phyloP scores from a whole-genome alignment of 1,139 yeast genomes.

The Scheffersomyces lignicola region DNA sequence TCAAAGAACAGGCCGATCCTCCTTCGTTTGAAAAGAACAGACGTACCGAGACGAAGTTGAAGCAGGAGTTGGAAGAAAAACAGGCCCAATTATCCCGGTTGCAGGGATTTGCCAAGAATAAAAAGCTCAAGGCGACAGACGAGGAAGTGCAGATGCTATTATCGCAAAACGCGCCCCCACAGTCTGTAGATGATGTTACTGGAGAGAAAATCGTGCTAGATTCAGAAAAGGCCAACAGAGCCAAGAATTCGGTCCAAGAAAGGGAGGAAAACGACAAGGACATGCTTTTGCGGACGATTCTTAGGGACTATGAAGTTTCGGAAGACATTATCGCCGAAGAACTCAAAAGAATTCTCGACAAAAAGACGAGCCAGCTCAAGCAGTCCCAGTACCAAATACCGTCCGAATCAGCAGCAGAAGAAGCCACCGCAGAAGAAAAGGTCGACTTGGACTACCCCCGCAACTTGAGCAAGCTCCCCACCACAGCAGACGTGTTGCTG shows the following conservation, averaged over 20 bases:
- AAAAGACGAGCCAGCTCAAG: conserved; percentile 14
- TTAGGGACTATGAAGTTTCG: conserved; percentile 26
- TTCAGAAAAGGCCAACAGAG: conserved; percentile 7
- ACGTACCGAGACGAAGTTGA: conserved; percentile 24
- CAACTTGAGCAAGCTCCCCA: conserved; percentile 56
- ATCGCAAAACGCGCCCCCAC: background rate
- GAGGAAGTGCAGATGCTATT: background rate
- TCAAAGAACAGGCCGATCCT: conserved; percentile 61
- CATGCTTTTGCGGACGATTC: conserved; percentile 19
- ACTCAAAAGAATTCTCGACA: conserved; percentile 14
- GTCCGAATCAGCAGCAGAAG: conserved; percentile 10
- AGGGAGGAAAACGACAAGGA: conserved; percentile 15
- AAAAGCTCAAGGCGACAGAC: background rate
- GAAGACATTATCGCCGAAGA: conserved; percentile 13
- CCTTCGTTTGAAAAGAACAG: conserved; percentile 73
- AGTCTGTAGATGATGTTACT: no score
- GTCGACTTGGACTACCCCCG: conserved; percentile 47
- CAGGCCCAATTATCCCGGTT: conserved; percentile 11
- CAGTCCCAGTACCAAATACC: conserved; percentile 15
- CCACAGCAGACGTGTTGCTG: conserved; percentile 51
- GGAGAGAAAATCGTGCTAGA: conserved; percentile 6
- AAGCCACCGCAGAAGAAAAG: conserved; percentile 9
- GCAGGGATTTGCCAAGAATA: conserved; percentile 12
- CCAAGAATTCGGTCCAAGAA: conserved; percentile 9
- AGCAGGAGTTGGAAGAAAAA: conserved; percentile 12